Conservation (phyloP, 2,329 filamentous ascomycete genomes). For the Cladorrhinum sp. region DNA sequence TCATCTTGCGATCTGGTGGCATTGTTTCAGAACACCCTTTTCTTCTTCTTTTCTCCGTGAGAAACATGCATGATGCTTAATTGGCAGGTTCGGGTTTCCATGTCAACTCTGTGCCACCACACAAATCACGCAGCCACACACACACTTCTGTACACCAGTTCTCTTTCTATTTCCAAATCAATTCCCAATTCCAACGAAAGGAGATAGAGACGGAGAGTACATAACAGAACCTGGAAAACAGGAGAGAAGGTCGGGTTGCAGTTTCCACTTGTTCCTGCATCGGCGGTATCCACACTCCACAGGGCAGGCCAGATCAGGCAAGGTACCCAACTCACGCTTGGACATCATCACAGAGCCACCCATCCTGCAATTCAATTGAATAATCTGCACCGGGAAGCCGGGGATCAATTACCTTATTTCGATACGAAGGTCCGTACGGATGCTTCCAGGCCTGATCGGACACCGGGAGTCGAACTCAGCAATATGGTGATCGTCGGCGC, state of each 20-base stretch:
- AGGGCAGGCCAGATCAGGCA: neutral
- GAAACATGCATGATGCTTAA: neutral
- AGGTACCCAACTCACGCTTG: neutral
- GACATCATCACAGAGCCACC: neutral
- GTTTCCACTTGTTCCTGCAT: neutral
- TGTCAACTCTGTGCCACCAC: neutral
- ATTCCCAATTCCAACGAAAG: no score
- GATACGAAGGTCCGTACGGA: neutral
- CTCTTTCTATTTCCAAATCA: no score
- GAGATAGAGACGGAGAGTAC: no score
- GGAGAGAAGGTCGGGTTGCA: no score
- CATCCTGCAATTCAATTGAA: conserved; percentile 8
- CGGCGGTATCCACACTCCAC: neutral
- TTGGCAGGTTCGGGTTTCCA: neutral
- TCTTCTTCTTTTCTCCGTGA: no score
- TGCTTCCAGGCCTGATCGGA: neutral
- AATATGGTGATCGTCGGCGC: conserved; percentile 18
- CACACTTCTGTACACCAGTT: no score
- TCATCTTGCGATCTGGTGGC: neutral
- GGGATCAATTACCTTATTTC: neutral
- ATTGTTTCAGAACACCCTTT: conserved; percentile 16
- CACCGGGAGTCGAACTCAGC: neutral
- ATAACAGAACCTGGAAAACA: no score
- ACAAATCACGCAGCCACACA: no score
- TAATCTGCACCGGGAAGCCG: conserved; percentile 7